Evolutionary conservation across 2,329 filamentous ascomycete species (phyloP), one percentile per base, ranked within the genome.

Genomic region (Lecanosticta acicola): DNA sequence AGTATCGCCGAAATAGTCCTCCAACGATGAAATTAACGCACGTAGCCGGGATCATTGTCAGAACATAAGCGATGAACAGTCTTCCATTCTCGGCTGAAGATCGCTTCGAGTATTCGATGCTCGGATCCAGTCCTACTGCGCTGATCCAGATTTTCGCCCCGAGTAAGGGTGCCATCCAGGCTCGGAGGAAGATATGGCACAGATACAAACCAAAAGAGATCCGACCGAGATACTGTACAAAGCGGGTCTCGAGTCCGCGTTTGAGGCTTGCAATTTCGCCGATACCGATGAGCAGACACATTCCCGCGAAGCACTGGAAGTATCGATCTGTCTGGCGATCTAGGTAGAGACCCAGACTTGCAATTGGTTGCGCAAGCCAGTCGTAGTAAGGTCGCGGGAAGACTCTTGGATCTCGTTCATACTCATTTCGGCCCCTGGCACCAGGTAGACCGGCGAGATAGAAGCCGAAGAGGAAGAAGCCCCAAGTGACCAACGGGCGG

Each of bases 201-300:
- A 50, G 39, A 11, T 50, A 50, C 10, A 50, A 35, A 20, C 48
- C 48, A 57, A 78, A 82, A 38, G 76, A 79, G 52, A 81, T 75
- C 56, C 73, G 74, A 47, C 79, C 78, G 8, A 81, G 66, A 61
- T 81, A 81, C 58, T 80, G 77, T 2, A 78, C 68, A 19, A 68
- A 51, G 1, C 63, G 56, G 2, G 66, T 65, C 58, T 74, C 74
- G 62, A 80, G 78, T 41, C 78, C 61, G 14, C 66, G 63, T 54
- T 74, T 72, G 68, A 75, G 44, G 18, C 36, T 13, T n/a, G 35
- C 29, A 7, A 41, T 44, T 24, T 46, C 45, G 24, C 48, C 48
- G 26, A 45, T 37, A 38, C 45, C 48, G 33, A 47, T 38, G 11
- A 51, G 33, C 14, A 36, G 34, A 17, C 24, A 33, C 40, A 44